phyloP scores from a whole-genome alignment of 202 grass and related monocot species.

The Bolboschoenoplectus hybrid region DNA sequence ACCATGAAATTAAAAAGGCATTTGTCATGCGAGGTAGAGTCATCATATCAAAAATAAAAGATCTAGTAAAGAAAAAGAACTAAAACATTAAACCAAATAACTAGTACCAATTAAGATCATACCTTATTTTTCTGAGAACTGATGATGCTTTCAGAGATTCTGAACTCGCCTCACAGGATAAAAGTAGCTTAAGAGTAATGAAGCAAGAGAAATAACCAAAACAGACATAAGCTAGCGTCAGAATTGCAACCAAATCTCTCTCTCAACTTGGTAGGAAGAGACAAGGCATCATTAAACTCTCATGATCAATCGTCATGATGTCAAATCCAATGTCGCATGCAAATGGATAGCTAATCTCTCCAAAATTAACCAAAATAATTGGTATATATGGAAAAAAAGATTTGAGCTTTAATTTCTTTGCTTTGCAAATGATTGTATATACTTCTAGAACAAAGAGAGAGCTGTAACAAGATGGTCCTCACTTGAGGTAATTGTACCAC shows the following conservation, averaged over 20 bases:
- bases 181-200: not conserved
- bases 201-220: slow-evolving; percentile 34
- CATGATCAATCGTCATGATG: slow-evolving; percentile 39
- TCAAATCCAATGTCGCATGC: slow-evolving; percentile 33
- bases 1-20: not conserved
- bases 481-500: slow-evolving; percentile 18
- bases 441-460: not conserved
- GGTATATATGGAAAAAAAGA: slow-evolving; percentile 21
- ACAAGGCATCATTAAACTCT: slow-evolving; percentile 38
- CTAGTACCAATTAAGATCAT: slow-evolving; percentile 23
- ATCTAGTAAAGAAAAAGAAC: not conserved
- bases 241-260: slow-evolving; percentile 35
- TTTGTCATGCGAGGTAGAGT: not conserved
- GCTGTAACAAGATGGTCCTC: slow-evolving; percentile 33
- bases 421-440: slow-evolving; percentile 15
- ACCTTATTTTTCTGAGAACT: slow-evolving; percentile 27
- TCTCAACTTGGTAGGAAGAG: slow-evolving; percentile 32
- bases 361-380: not conserved
- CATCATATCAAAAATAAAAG: not conserved
- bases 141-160: not conserved
- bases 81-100: not conserved
- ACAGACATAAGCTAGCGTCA: slow-evolving; percentile 22
- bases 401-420: not conserved
- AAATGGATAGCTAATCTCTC: slow-evolving; percentile 19
- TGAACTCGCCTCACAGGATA: slow-evolving; percentile 9